Base-by-base conservation (phyloP, 1,284 basidiomycete genomes). In the Ganoderma multipileum region DNA sequence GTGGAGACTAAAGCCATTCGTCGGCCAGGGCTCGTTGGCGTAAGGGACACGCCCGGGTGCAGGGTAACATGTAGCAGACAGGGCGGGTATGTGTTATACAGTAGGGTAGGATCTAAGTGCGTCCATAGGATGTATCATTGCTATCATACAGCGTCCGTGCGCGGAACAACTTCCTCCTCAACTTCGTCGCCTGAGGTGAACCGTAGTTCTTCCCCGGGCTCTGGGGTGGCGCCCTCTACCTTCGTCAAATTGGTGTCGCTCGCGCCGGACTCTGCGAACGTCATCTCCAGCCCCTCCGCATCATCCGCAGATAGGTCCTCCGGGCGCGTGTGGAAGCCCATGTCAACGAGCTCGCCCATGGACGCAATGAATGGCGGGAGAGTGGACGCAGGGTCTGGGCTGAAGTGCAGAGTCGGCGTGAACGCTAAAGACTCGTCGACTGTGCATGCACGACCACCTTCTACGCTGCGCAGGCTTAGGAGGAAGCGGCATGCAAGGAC, bases 11-110 rank as follows among this genome's bases (percentile, higher is more conserved):
- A 28, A 2, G 6, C n/a, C 30, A 26, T 28, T n/a, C 2, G 9
- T 39, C 23, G 23, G 3, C 14, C 26, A 71, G 70, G 70, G 70
- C 39, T 71, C 70, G 2, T 44, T 71, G 65, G 70, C 68, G 18
- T 69, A 41, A 66, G n/a, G 20, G 12, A n/a, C 28, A 23, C 18
- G 36, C 36, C n/a, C n/a, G n/a, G n/a, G n/a, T n/a, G 57, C n/a
- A 23, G 23, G 16, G 57, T 41, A 41, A 18, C 6, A 18, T 47
- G 42, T 23, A 28, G 42, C 14, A 28, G 42, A 36, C 33, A 23
- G 28, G 28, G 26, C 26, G 30, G 30, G 44, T 26, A 30, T 52
- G 30, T 28, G n/a, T n/a, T n/a, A 23, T 62, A 50, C 30, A 20
- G 30, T 42, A 20, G 28, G 28, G 61, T 50, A 33, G 23, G 47